phyloP scores from a whole-genome alignment of 805 yeast species.

The Brettanomyces nanus region DNA sequence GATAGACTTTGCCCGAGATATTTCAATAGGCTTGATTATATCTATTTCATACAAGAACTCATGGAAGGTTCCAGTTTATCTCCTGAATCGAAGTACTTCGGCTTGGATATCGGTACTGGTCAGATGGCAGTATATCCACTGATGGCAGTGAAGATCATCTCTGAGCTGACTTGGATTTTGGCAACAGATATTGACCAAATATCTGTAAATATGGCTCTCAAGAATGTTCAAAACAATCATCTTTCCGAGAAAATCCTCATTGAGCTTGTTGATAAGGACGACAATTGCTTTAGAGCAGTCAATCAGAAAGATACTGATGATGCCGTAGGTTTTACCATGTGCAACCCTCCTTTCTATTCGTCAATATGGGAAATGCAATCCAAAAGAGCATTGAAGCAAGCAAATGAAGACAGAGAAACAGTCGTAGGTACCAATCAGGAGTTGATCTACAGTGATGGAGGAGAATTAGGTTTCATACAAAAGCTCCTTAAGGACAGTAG shows the following conservation, averaged over 20 bases:
- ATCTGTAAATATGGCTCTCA: slow-evolving; percentile 25
- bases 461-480: slow-evolving; percentile 35
- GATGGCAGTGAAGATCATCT: slow-evolving; percentile 10
- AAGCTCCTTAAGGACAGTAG: slow-evolving; percentile 9
- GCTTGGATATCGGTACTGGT: slow-evolving; percentile 45
- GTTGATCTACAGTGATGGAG: slow-evolving; percentile 36
- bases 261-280: slow-evolving; percentile 3
- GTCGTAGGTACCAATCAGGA: slow-evolving; percentile 30
- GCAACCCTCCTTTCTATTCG: slow-evolving; percentile 48
- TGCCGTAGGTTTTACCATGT: slow-evolving; percentile 29
- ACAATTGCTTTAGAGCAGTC: slow-evolving; percentile 4
- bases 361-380: slow-evolving; percentile 26
- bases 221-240: slow-evolving; percentile 22
- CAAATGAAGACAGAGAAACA: not conserved
- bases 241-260: slow-evolving; percentile 15
- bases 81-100: slow-evolving; percentile 7
- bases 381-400: slow-evolving; percentile 18
- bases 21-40: slow-evolving; percentile 23
- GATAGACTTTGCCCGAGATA: slow-evolving; percentile 26
- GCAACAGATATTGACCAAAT: slow-evolving; percentile 36
- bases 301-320: not conserved
- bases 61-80: slow-evolving; percentile 4
- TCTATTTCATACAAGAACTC: slow-evolving; percentile 14
- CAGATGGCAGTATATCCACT: slow-evolving; percentile 40
- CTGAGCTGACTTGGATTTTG: slow-evolving; percentile 20